Conservation (phyloP, 2,329 filamentous ascomycete genomes). For the Periglandula ipomoeae region DNA sequence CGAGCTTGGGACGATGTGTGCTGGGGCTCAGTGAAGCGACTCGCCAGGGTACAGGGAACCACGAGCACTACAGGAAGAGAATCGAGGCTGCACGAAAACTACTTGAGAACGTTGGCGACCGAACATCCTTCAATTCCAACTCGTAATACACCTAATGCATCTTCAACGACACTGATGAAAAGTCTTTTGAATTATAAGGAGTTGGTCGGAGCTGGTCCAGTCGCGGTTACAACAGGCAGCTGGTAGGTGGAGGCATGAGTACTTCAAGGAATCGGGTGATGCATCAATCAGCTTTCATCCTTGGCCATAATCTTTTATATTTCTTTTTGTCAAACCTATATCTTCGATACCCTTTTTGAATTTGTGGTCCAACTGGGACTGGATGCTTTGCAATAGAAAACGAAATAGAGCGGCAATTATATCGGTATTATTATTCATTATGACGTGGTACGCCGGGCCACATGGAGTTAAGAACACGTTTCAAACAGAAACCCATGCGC, state of each 20-base stretch:
- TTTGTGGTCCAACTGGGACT: neutral
- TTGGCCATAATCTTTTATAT: neutral
- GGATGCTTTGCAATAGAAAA: neutral
- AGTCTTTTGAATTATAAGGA: neutral
- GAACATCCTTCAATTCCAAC: neutral
- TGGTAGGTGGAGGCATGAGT: too few relatives aligned
- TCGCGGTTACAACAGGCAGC: too few relatives aligned
- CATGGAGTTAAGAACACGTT: slow-evolving; percentile 1
- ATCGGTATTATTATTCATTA: neutral
- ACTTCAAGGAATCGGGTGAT: too few relatives aligned
- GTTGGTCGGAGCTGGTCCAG: too few relatives aligned
- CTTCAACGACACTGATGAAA: slow-evolving; percentile 2
- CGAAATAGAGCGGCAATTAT: neutral
- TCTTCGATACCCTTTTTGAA: slow-evolving; percentile 19
- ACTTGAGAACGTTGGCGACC: slow-evolving; percentile 39
- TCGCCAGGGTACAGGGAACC: slow-evolving; percentile 45
- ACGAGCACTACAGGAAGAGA: slow-evolving; percentile 57
- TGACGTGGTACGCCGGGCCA: neutral
- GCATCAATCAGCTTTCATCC: too few relatives aligned
- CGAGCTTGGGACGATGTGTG: slow-evolving; percentile 50
- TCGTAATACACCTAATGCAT: neutral
- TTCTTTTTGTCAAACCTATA: slow-evolving; percentile 1
- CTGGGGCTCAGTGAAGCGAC: slow-evolving; percentile 47
- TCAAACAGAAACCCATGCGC: neutral
- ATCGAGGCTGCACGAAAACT: slow-evolving; percentile 67